Evolutionary conservation across 2,329 filamentous ascomycete species (phyloP), one percentile per base, ranked within the genome.

Genomic region (Rasamsonia emersonii): DNA sequence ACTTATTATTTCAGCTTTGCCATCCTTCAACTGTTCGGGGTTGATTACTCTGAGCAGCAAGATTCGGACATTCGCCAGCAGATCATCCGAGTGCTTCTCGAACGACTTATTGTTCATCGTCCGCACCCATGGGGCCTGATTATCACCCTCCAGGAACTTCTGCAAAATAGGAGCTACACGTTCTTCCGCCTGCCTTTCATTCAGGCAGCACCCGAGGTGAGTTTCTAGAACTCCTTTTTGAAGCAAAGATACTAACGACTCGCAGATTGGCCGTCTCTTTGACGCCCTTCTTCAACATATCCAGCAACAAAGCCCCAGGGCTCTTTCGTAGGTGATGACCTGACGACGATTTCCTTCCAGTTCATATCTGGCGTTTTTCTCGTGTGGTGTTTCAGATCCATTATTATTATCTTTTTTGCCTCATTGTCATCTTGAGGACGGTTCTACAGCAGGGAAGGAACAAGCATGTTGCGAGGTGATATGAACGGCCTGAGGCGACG

Each of bases 121-220:
- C 89, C 89, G 32, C 89, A 96, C 56, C 89, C 93, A 11, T 96
- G 89, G 89, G 93, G 93, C 9, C 66, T 98, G 25, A 79, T 95
- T 54, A 79, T 88, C 41, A 89, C 86, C 20, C 73, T 93, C 39
- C 66, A 91, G 41, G 91, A 96, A 64, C 72, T 98, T 36, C 70
- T 93, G 45, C 93, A 93, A 68, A 95, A 93, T 55, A 79, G 83
- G 33, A 84, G 79, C 53, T 93, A 89, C 59, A 78, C 78, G 51
- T 93, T 98, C 68, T 96, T 93, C 67, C 84, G 91, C 30, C 70
- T 94, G 44, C 83, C 85, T 16, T 95, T 93, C 50, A 83, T 96
- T 61, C 93, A 94, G 67, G 75, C 80, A 44, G 77, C 81, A 45
- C 86, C 86, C 43, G 86, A 95, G 69, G 86, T 93, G 68, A 58